phyloP scores from a whole-genome alignment of 257 asterid species.

The Nicotiana noctiflora region DNA sequence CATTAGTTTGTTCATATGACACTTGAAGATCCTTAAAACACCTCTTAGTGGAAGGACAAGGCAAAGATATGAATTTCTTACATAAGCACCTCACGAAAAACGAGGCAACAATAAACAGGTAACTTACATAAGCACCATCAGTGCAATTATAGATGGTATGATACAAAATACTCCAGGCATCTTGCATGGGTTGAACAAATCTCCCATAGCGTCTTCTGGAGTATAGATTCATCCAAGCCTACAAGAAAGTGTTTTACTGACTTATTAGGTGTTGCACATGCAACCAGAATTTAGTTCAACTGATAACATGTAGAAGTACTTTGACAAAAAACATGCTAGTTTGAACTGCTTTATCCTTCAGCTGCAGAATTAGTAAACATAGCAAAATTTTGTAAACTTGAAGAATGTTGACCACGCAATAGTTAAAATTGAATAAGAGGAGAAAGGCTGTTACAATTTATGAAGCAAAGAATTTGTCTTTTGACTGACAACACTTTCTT shows the following conservation, averaged over 20 bases:
- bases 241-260: conserved; percentile 9
- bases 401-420: too few species aligned
- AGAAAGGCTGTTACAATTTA: too few species aligned
- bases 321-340: too few species aligned
- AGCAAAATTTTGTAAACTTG: too few species aligned
- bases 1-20: neutral
- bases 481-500: neutral
- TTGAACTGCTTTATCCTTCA: too few species aligned
- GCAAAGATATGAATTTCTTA: neutral
- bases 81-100: neutral
- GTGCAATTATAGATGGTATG: conserved; percentile 75
- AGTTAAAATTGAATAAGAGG: too few species aligned
- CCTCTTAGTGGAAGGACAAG: conserved; percentile 4
- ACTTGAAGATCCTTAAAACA: neutral
- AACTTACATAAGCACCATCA: conserved; percentile 65
- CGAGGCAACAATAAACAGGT: conserved; percentile 1
- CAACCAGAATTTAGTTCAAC: neutral
- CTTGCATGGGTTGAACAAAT: conserved; percentile 48
- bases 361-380: too few species aligned
- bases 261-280: neutral
- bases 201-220: conserved; percentile 56
- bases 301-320: too few species aligned
- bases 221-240: conserved; percentile 62
- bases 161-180: conserved; percentile 69
- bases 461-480: too few species aligned